A percentile compares a stretch with the other conserved stretches of the same genome.
Evolutionary conservation across 2,329 filamentous ascomycete genomes (phyloP).

Genomic region (Ophiostoma himal-ulmi): DNA sequence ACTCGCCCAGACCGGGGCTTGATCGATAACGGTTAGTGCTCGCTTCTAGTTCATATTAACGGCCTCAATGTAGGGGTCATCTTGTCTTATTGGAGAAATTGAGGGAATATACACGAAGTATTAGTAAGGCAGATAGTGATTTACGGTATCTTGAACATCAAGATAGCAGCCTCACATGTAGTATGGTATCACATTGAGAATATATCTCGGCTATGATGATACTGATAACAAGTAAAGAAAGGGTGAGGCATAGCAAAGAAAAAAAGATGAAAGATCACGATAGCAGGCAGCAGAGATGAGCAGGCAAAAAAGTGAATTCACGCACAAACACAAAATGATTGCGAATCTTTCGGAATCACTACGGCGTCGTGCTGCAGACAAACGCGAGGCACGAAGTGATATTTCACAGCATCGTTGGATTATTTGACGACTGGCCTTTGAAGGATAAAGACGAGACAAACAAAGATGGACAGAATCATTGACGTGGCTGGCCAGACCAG

Average conservation of each 20-base stretch:
- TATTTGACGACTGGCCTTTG: background rate
- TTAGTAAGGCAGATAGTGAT: background rate
- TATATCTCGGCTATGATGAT: background rate
- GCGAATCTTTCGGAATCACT: no score
- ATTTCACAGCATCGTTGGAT: background rate
- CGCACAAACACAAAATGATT: background rate
- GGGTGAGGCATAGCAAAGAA: background rate
- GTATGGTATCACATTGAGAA: background rate
- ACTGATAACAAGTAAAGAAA: background rate
- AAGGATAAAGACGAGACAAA: background rate
- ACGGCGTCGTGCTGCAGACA: background rate
- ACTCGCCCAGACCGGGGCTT: slow-evolving; percentile 7
- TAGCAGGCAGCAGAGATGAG: background rate
- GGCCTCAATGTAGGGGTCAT: background rate
- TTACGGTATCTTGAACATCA: background rate
- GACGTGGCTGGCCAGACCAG: background rate
- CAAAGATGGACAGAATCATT: slow-evolving; percentile 5
- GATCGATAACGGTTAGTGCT: background rate
- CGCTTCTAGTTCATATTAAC: background rate
- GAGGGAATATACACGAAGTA: background rate
- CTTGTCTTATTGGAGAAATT: background rate
- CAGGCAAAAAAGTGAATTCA: background rate
- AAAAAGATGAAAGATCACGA: background rate
- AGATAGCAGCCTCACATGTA: background rate
- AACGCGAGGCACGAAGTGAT: background rate